These are phyloP conservation scores for Ceratocystis alfenasii DNA, from an alignment of 2,329 filamentous ascomycete genomes.

Conservation along the genomic window DNA sequence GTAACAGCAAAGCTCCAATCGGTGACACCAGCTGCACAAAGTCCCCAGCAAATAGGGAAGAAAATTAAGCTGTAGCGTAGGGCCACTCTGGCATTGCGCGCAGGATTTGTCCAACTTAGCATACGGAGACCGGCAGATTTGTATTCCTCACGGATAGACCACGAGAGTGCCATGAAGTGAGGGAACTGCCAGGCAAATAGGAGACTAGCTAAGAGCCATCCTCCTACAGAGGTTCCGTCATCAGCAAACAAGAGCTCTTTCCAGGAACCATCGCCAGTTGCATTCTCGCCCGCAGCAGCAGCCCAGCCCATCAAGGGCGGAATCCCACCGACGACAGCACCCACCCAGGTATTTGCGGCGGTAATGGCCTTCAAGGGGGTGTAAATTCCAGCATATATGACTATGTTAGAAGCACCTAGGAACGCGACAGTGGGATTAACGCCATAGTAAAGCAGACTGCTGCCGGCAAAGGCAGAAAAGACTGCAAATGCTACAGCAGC, in stretches of 20 bases:
- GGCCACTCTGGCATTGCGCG: slow-evolving; percentile 73
- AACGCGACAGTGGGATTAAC: slow-evolving; percentile 89
- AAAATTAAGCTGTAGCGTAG: slow-evolving; percentile 76
- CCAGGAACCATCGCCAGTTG: slow-evolving; percentile 63
- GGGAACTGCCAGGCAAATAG: slow-evolving; percentile 97
- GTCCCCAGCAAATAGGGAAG: slow-evolving; percentile 69
- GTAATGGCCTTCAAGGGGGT: slow-evolving; percentile 84
- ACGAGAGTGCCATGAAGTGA: slow-evolving; percentile 91
- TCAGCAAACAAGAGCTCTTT: slow-evolving; percentile 59
- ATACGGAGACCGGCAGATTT: slow-evolving; percentile 54
- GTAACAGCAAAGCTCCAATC: slow-evolving; percentile 75
- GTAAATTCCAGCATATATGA: slow-evolving; percentile 81
- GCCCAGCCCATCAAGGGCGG: slow-evolving; percentile 98
- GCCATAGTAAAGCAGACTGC: slow-evolving; percentile 67
- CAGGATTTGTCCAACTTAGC: slow-evolving; percentile 80
- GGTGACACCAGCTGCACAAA: slow-evolving; percentile 71
- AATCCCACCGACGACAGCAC: slow-evolving; percentile 82
- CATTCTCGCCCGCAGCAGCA: slow-evolving; percentile 79
- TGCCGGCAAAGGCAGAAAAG: slow-evolving; percentile 56
- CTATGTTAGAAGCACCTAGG: slow-evolving; percentile 73
- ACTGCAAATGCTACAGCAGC: slow-evolving; percentile 69
- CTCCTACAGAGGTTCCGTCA: slow-evolving; percentile 55
- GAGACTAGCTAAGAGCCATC: slow-evolving; percentile 75
- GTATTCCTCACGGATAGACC: slow-evolving; percentile 84
- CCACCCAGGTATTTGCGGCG: slow-evolving; percentile 86